Evolutionary conservation across 306 rosid genomes (phyloP).

Genomic region (Castanea sativa): DNA sequence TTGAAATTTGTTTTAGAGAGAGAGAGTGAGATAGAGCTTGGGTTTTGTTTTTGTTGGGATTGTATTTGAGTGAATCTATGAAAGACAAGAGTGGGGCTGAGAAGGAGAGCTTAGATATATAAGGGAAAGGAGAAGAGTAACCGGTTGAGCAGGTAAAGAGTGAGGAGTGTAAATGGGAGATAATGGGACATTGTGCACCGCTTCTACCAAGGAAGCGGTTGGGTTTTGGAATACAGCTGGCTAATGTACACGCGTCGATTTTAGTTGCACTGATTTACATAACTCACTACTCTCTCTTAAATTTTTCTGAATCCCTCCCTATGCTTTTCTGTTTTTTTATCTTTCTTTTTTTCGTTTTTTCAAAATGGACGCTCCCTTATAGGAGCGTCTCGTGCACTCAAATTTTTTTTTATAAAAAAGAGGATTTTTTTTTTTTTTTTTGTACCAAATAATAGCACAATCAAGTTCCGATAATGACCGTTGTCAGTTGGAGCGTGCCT

Average conservation of each 20-base stretch:
- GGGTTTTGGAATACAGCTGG: conserved; percentile 94
- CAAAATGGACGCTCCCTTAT: neutral
- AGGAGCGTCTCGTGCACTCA: conserved; percentile 37
- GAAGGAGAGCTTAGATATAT: neutral
- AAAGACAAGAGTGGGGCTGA: conserved; percentile 14
- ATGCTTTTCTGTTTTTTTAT: conserved; percentile 3
- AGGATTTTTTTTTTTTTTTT: neutral
- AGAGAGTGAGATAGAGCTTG: neutral
- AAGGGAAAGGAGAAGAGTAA: conserved; percentile 40
- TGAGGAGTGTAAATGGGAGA: conserved; percentile 32
- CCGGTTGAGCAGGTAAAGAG: conserved; percentile 62
- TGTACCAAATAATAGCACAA: no score
- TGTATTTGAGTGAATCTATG: neutral
- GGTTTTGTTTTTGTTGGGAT: no score
- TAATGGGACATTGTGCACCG: conserved; percentile 54
- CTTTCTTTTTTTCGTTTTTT: neutral
- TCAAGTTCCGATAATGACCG: no score
- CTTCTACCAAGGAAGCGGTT: conserved; percentile 65
- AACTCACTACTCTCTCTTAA: conserved; percentile 22
- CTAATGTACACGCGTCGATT: conserved; percentile 73
- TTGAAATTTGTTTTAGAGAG: neutral
- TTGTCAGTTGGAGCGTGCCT: no score
- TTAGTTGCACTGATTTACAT: conserved; percentile 37
- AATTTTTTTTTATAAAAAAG: neutral
- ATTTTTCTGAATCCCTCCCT: neutral